Evolutionary conservation across 169 alveolate genomes (phyloP), one percentile per base, ranked within the genome.

Genomic region (Cryptosporidium viatorum): DNA sequence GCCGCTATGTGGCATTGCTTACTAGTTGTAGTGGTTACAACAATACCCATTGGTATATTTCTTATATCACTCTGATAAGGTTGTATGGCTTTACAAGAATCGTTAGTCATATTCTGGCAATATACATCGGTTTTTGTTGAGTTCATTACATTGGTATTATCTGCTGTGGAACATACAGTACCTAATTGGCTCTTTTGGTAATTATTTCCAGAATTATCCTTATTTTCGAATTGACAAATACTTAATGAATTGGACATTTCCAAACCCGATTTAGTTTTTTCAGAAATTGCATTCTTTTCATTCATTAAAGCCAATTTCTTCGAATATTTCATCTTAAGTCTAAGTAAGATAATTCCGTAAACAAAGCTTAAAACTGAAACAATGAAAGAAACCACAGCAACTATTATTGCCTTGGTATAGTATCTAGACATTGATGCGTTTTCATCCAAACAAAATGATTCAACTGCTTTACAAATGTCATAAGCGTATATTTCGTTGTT

Each of bases 391-490:
- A 62, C 23, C 21, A 65, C 75, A 1, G 89, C 62, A 43, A 80
- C 75, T 16, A 62, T 48, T 41, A 80, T 80, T 41, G 80, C 37
- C 55, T 80, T 59, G n/a, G 33, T 45, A n/a, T 80, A 80, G 37
- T 41, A 80, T 62, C 80, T 43, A 12, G 59, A 80, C 74, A 80
- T 80, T 41, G 73, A 59, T 23, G 89, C 31, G n/a, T 65, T 39
- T 26, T 80, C 89, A 26, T 37, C 59, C 21, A 55, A 26, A 18
- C 89, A 80, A 31, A 80, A 80, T 26, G 75, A 80, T 23, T 80
- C 89, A 9, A 80, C 89, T 41, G 89, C 75, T 67, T 62, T 80
- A 31, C 89, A 80, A 8, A 80, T 23, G 51, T 80, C 89, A 80
- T 80, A 80, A 18, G 89, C 89, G 41, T 43, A 80, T 8, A 80